These are phyloP conservation scores for Metschnikowia cubensis DNA, from an alignment of 805 yeast species.

Conservation along the genomic window DNA sequence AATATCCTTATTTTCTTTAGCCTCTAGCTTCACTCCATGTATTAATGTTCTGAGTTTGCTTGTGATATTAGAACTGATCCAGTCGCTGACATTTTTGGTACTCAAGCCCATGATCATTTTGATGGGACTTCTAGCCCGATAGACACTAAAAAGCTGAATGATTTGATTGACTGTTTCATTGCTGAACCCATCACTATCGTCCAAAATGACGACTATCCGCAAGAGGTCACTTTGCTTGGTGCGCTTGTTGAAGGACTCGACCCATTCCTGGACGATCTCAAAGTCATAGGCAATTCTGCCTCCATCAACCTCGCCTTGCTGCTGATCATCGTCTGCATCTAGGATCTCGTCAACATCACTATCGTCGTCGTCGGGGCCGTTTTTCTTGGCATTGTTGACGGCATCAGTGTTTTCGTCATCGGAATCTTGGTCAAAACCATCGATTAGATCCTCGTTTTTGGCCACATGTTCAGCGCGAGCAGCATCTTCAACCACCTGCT, in stretches of 20 bases:
- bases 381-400: slow-evolving; percentile 5
- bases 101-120: slow-evolving; percentile 36
- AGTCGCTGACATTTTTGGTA: slow-evolving; percentile 30
- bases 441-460: neutral
- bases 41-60: slow-evolving; percentile 27
- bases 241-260: slow-evolving; percentile 11
- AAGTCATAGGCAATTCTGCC: slow-evolving; percentile 34
- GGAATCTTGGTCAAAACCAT: slow-evolving; percentile 7
- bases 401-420: slow-evolving; percentile 5
- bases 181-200: slow-evolving; percentile 35
- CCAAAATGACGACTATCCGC: slow-evolving; percentile 28
- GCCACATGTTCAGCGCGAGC: neutral
- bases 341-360: slow-evolving; percentile 8
- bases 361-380: slow-evolving; percentile 11
- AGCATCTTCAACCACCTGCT: slow-evolving; percentile 23
- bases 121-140: slow-evolving; percentile 26
- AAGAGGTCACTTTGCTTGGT: slow-evolving; percentile 9
- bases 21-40: slow-evolving; percentile 29
- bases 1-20: slow-evolving; percentile 29
- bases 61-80: slow-evolving; percentile 34
- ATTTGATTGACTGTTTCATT: slow-evolving; percentile 35
- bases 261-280: slow-evolving; percentile 35
- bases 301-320: slow-evolving; percentile 14
- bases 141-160: slow-evolving; percentile 27
- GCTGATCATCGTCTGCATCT: slow-evolving; percentile 18